Evolutionary conservation across 345 rosid genomes (phyloP).

Genomic region (Salix viminalis): DNA sequence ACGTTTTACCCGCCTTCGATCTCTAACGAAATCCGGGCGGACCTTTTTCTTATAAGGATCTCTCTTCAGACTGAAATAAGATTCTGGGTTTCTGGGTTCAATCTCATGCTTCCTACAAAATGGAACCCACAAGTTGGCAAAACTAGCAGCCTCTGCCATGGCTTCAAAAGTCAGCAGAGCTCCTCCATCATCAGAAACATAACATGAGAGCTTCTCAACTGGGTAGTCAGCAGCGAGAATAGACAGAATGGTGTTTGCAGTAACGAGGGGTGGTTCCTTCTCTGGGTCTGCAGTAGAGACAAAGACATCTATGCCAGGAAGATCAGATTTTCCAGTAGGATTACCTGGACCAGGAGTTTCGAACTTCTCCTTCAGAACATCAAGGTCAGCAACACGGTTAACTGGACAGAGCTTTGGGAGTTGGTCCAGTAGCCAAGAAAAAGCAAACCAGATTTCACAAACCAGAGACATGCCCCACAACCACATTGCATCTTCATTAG

Average conservation of each 20-base stretch:
- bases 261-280: slow-evolving; percentile 77
- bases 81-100: slow-evolving; percentile 81
- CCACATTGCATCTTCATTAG: slow-evolving; percentile 78
- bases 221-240: slow-evolving; percentile 76
- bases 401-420: slow-evolving; percentile 73
- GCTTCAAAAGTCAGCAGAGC: slow-evolving; percentile 83
- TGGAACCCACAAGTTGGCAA: slow-evolving; percentile 79
- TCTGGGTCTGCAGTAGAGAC: slow-evolving; percentile 86
- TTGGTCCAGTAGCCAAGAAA: slow-evolving; percentile 86
- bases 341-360: slow-evolving; percentile 50
- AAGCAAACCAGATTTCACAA: slow-evolving; percentile 86
- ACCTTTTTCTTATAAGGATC: slow-evolving; percentile 81
- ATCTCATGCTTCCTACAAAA: slow-evolving; percentile 72
- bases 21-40: slow-evolving; percentile 66
- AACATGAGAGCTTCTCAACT: slow-evolving; percentile 72
- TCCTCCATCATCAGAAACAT: slow-evolving; percentile 81
- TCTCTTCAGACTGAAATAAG: slow-evolving; percentile 59
- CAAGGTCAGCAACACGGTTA: slow-evolving; percentile 53
- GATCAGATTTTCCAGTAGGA: slow-evolving; percentile 64
- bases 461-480: slow-evolving; percentile 67
- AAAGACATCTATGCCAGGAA: slow-evolving; percentile 73
- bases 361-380: slow-evolving; percentile 53
- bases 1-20: slow-evolving; percentile 61
- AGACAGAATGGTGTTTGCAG: slow-evolving; percentile 81
- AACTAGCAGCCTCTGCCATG: slow-evolving; percentile 91